Conservation (phyloP, 2,329 filamentous ascomycete species). For the Leptographium lundbergii region DNA sequence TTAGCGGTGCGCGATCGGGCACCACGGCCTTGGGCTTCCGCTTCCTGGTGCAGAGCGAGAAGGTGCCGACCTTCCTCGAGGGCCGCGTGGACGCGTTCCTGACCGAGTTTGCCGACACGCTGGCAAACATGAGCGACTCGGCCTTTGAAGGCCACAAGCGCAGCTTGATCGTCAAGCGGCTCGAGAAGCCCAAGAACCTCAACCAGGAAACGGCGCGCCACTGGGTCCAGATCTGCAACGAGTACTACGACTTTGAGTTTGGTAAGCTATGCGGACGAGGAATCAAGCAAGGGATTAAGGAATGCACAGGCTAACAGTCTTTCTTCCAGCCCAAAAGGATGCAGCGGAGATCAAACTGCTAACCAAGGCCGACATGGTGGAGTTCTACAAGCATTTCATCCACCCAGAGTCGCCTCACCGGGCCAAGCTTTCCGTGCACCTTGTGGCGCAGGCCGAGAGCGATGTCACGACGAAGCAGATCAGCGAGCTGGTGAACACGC, state of each 20-base stretch:
- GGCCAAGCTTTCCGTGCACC: constrained; percentile 74
- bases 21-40: constrained; percentile 75
- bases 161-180: constrained; percentile 71
- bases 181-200: constrained; percentile 89
- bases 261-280: constrained; percentile 37
- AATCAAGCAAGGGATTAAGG: not conserved
- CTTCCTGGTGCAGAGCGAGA: constrained; percentile 88
- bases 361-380: constrained; percentile 66
- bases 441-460: constrained; percentile 58
- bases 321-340: constrained; percentile 54
- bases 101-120: constrained; percentile 46
- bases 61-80: constrained; percentile 71
- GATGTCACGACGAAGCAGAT: constrained; percentile 30
- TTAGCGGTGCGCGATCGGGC: constrained; percentile 60
- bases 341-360: constrained; percentile 60
- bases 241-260: constrained; percentile 82
- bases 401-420: constrained; percentile 58
- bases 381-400: constrained; percentile 68
- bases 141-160: constrained; percentile 88
- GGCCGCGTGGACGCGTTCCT: constrained; percentile 80
- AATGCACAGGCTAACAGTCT: not conserved
- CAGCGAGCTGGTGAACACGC: constrained; percentile 24
- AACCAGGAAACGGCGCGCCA: constrained; percentile 71
- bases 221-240: constrained; percentile 73
- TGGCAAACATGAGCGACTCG: constrained; percentile 64